phyloP scores from a whole-genome alignment of 73 alveolate genomes.

The Paramecium tetraurelia region DNA sequence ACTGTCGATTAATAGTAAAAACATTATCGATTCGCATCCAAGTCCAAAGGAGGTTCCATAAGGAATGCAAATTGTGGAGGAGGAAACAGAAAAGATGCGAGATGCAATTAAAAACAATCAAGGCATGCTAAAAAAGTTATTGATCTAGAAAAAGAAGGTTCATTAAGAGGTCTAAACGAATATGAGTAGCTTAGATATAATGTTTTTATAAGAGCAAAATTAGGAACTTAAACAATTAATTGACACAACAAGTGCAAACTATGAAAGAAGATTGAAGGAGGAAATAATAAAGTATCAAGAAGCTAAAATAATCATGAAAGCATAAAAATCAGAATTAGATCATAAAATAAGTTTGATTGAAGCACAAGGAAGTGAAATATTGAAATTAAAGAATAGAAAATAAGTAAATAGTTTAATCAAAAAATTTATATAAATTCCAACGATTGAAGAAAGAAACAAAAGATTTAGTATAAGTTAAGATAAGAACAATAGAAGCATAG shows the following conservation, averaged over 20 bases:
- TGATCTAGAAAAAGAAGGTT: neutral
- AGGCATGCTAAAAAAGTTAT: neutral
- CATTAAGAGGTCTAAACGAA: neutral
- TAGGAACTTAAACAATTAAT: neutral
- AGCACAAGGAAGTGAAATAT: neutral
- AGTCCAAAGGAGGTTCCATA: neutral
- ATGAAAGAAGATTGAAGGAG: neutral
- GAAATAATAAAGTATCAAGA: neutral
- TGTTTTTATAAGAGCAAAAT: neutral
- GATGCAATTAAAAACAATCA: neutral
- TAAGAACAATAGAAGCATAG: neutral
- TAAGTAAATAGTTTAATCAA: neutral
- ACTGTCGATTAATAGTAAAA: neutral
- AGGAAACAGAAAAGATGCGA: slow-evolving; percentile 19
- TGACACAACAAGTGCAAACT: neutral
- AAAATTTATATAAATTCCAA: neutral
- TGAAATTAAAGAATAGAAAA: neutral
- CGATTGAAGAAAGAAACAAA: slow-evolving; percentile 13
- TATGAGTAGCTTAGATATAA: neutral
- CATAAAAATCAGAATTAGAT: slow-evolving; percentile 13
- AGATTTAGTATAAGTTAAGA: slow-evolving; percentile 21
- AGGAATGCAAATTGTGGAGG: neutral
- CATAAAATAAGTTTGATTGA: neutral
- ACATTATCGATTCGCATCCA: neutral
- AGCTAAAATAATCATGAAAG: slow-evolving; percentile 14